Evolutionary conservation across 1,139 yeast genomes (phyloP).

Genomic region (Lodderomyces orthopsilosis): DNA sequence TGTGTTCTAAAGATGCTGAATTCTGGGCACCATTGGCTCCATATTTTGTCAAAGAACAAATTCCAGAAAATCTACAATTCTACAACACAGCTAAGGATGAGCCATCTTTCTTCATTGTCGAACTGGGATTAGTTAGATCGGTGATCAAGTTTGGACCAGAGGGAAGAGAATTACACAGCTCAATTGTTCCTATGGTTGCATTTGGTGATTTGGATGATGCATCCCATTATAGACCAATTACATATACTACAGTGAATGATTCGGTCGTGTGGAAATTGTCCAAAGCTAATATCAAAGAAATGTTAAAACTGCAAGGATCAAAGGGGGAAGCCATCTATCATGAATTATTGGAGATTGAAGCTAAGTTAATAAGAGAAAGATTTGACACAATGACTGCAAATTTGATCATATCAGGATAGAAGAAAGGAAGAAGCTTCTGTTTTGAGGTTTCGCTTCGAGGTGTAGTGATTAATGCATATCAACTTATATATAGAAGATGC

Average conservation of each 20-base stretch:
- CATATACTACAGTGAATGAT: constrained; percentile 51
- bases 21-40: constrained; percentile 64
- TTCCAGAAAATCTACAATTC: constrained; percentile 48
- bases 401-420: constrained; percentile 51
- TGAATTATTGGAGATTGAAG: constrained; percentile 65
- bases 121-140: constrained; percentile 73
- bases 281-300: constrained; percentile 38
- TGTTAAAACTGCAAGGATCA: constrained; percentile 32
- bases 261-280: constrained; percentile 74
- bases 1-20: constrained; percentile 56
- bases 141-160: constrained; percentile 51
- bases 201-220: constrained; percentile 66
- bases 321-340: constrained; percentile 57
- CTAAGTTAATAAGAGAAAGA: constrained; percentile 68
- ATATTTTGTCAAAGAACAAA: constrained; percentile 48
- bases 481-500: no score
- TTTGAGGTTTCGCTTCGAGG: no score
- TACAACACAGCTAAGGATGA: constrained; percentile 42
- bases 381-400: constrained; percentile 72
- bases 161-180: constrained; percentile 64
- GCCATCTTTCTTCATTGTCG: constrained; percentile 66
- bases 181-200: constrained; percentile 84
- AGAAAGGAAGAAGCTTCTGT: no score
- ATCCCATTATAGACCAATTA: constrained; percentile 37
- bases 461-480: no score